Base-by-base conservation (phyloP, 208 protist genomes). In the Naegleria fowleri region DNA sequence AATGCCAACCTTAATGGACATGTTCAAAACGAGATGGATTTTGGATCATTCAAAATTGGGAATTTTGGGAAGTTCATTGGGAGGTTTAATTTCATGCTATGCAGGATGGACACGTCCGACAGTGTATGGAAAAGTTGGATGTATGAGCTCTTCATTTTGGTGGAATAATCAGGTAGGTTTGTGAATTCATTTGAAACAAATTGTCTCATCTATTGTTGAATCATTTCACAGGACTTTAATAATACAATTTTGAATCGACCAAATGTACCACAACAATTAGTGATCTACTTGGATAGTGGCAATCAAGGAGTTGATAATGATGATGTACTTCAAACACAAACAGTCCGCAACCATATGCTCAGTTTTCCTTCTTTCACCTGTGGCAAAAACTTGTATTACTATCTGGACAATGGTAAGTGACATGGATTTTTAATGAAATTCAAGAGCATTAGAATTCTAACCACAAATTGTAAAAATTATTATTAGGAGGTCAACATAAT, bases 151-250 rank as follows among this genome's bases (percentile, higher is more conserved):
- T 76, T n/a, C 19, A n/a, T 90, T 90, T 76, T 41, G 43, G 40
- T 67, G 55, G 55, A 67, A 67, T 67, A 67, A 67, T 67, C 55
- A 48, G 7, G 43, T 48, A 48, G 7, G 43, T n/a, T n/a, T n/a
- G n/a, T n/a, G n/a, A n/a, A n/a, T n/a, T n/a, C n/a, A n/a, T n/a
- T n/a, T n/a, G n/a, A n/a, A n/a, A n/a, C n/a, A n/a, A n/a, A n/a
- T n/a, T n/a, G n/a, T n/a, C n/a, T n/a, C n/a, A n/a, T n/a, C n/a
- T n/a, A n/a, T n/a, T n/a, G n/a, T n/a, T 90, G 88, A 38, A 88
- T 83, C 75, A 87, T n/a, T n/a, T n/a, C n/a, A 5, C 55, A 91
- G 36, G 89, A 91, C n/a, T 91, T 91, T 67, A 55, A 58, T 29
- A 91, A 91, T 41, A 89, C 16, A 22, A 89, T 89, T 76, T 33